Percentiles rank a stretch among this genome's conserved stretches.
These are phyloP conservation scores for Novymonas esmeraldas DNA, from an alignment of 208 protist species.

Conservation along the genomic window DNA sequence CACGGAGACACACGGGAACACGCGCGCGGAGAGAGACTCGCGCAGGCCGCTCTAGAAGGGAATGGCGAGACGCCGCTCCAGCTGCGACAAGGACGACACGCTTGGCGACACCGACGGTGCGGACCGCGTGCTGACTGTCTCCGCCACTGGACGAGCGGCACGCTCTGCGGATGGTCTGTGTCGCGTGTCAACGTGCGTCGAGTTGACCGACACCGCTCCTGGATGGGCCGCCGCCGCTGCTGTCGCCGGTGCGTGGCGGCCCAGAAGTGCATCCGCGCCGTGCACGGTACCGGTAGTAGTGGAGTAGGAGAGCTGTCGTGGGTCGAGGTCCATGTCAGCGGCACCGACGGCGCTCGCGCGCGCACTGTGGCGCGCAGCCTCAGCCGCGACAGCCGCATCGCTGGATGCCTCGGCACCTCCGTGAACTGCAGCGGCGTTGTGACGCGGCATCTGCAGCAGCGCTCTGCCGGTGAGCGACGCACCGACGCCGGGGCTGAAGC, in stretches of 20 bases:
- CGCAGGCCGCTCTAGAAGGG: no score
- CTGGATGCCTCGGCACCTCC: background rate
- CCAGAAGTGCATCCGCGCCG: background rate
- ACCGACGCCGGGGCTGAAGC: no score
- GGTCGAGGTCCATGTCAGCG: constrained; percentile 22
- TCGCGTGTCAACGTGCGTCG: background rate
- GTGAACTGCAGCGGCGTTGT: no score
- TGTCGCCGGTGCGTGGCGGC: background rate
- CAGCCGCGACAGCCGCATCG: background rate
- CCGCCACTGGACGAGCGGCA: no score
- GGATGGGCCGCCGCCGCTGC: background rate
- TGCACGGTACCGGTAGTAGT: constrained; percentile 6
- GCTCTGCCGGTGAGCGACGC: no score
- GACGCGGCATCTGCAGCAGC: no score
- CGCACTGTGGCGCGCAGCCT: background rate
- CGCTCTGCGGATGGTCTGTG: no score
- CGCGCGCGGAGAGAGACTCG: no score
- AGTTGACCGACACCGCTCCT: background rate
- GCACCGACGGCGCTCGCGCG: background rate
- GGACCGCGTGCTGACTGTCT: constrained; percentile 1
- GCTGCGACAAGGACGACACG: constrained; percentile 32
- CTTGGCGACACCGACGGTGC: constrained; percentile 18
- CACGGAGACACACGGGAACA: no score
- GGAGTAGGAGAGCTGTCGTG: constrained; percentile 30
- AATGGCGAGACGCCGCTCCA: constrained; percentile 20